Base-by-base conservation (phyloP, 164 flowering plant species). In the Cinnamomum micranthum region DNA sequence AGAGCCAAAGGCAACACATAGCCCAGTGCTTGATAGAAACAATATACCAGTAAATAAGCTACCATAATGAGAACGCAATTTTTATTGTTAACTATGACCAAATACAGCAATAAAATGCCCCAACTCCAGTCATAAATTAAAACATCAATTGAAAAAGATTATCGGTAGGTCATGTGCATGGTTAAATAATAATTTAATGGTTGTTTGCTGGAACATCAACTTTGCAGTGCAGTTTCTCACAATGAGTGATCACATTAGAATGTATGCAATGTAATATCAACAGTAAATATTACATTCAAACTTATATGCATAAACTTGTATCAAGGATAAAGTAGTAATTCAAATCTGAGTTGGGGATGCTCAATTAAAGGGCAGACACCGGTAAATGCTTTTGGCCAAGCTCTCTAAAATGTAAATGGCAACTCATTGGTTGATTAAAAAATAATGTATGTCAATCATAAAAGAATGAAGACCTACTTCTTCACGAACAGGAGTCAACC, bases 401-500 rank as follows among this genome's bases (percentile, higher is more conserved):
- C 31, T 60, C 67, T 64, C 31, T 24, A 10, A 64, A 14, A 64
- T 25, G 27, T 6, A 2, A 64, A 41, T 41, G 47, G 47, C 11
- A 41, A 41, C 7, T 41, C 47, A 41, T 41, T 41, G 47, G 47
- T 41, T 31, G 50, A 20, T 19, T 31, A 20, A 47, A 70, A 41
- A 70, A 20, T 20, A 19, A 23, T 31, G 27, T 11, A 62, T 22
- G 31, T 17, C 20, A 67, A 73, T 19, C 4, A 63, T 3, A 19
- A 58, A 27, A 24, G 50, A 70, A 62, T 27, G 13, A 23, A 64
- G 25, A 77, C 81, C 33, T 82, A 92, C 97, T 80, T 94, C 97
- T 81, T 94, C 98, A 68, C 85, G 94, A 77, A 94, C 97, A 82
- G 97, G 95, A 73, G 97, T 94, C 81, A 94, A 80, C 50, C 87